Evolutionary conservation across 129 eudicot genomes (phyloP), one percentile per base, ranked within the genome.

Genomic region (Centrapalus pauciflorus): DNA sequence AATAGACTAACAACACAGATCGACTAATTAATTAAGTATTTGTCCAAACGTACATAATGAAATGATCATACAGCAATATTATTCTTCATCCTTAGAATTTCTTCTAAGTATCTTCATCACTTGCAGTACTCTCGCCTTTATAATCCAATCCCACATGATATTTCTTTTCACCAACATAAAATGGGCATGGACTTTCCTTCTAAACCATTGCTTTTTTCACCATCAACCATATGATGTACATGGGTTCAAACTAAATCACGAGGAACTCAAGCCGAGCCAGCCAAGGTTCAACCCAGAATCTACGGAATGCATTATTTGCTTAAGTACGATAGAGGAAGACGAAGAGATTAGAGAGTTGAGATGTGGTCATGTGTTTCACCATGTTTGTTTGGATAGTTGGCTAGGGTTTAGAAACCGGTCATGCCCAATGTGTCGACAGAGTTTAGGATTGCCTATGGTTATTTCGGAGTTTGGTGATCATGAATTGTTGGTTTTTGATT

Each of bases 351-450:
- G 62, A 58, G 77, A 77, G 57, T n/a, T 77, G 19, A 29, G 67
- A 20, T 77, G 81, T 46, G 50, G 25, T 1, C 81, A 77, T 64
- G 4, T 70, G 5, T 77, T 77, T 55, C 81, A 77, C 17, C 64
- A 60, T 12, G 77, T 34, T 17, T 81, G 86, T 40, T 66, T 73
- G 21, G 87, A 74, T 8, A 66, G 66, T 40, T 75, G 74, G 78
- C 11, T 60, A 4, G 75, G 75, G 0, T 37, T 19, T 7, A 79
- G 78, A 1, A 58, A 51, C 7, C 4, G 28, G n/a, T 70, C 80
- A 1, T 70, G 75, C 19, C 81, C 80, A 0, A 16, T 77, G n/a
- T 73, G 78, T 43, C 54, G 83, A 19, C 48, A 37, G 14, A 37
- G 43, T 37, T 6, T 37, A 37, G n/a, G 43, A 37, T 37, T 37